Evolutionary conservation across 176 grass and related monocot genomes (phyloP).

Genomic region (Echinochloa phyllopogon): DNA sequence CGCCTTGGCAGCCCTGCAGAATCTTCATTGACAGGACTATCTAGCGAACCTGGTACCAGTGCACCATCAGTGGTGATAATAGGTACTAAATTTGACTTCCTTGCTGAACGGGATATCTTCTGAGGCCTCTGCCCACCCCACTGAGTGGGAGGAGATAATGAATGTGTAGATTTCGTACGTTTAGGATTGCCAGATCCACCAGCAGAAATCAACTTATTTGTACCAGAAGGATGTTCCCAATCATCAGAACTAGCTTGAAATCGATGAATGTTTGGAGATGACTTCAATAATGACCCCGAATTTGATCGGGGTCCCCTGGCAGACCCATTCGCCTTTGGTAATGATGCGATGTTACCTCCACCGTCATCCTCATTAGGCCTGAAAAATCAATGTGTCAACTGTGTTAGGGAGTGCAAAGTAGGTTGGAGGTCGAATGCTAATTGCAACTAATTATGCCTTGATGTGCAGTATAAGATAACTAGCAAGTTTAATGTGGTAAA

Average conservation of each 20-base stretch:
- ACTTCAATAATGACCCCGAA: slow-evolving; percentile 72
- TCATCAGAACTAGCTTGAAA: slow-evolving; percentile 63
- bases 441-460: background rate
- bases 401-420: background rate
- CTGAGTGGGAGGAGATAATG: slow-evolving; percentile 74
- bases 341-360: slow-evolving; percentile 50
- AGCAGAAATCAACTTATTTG: slow-evolving; percentile 69
- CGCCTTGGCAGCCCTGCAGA: slow-evolving; percentile 42
- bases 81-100: slow-evolving; percentile 82
- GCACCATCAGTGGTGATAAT: slow-evolving; percentile 59
- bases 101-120: slow-evolving; percentile 83
- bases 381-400: slow-evolving; percentile 37
- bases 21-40: slow-evolving; percentile 61
- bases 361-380: slow-evolving; percentile 68
- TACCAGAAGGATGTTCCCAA: slow-evolving; percentile 68
- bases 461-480: slow-evolving; percentile 26
- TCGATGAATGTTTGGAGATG: slow-evolving; percentile 64
- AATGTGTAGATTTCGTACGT: slow-evolving; percentile 63
- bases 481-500: slow-evolving; percentile 11
- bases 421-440: slow-evolving; percentile 1
- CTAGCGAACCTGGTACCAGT: slow-evolving; percentile 50
- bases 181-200: slow-evolving; percentile 70
- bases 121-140: slow-evolving; percentile 94
- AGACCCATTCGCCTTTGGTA: slow-evolving; percentile 66
- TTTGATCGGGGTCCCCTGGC: slow-evolving; percentile 74